Percentiles rank a stretch among this genome's conserved stretches.
Evolutionary conservation across 2,329 filamentous ascomycete species (phyloP).

Genomic region (Daldinia sp.): DNA sequence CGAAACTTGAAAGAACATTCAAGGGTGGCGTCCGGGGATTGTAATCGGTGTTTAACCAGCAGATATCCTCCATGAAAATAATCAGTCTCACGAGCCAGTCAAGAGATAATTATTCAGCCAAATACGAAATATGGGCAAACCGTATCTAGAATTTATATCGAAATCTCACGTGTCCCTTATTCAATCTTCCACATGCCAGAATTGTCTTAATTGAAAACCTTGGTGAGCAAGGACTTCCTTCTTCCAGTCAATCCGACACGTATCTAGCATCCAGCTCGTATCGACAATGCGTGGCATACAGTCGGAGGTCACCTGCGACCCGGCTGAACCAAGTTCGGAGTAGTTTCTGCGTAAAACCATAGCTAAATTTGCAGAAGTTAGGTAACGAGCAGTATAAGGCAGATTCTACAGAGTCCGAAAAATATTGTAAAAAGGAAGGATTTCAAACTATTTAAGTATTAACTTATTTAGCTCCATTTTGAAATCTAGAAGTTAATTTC

Average conservation of each 20-base stretch:
- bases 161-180: not conserved
- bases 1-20: not conserved
- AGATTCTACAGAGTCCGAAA: not conserved
- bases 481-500: not conserved
- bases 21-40: not conserved
- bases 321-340: not conserved
- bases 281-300: not conserved
- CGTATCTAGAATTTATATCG: not conserved
- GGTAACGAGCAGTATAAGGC: not conserved
- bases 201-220: conserved; percentile 1
- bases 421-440: not conserved
- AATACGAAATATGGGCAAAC: not conserved
- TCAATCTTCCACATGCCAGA: not conserved
- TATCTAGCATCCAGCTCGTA: not conserved
- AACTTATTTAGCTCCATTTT: not conserved
- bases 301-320: not conserved
- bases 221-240: not conserved
- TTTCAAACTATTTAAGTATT: not conserved
- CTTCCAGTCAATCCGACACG: not conserved
- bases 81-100: not conserved
- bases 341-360: not conserved
- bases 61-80: not conserved
- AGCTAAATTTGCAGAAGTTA: not conserved
- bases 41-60: not conserved
- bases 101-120: not conserved